Evolutionary conservation across 371 early-diverging fungal species (phyloP).

Genomic region (Haplosporangium sp.): DNA sequence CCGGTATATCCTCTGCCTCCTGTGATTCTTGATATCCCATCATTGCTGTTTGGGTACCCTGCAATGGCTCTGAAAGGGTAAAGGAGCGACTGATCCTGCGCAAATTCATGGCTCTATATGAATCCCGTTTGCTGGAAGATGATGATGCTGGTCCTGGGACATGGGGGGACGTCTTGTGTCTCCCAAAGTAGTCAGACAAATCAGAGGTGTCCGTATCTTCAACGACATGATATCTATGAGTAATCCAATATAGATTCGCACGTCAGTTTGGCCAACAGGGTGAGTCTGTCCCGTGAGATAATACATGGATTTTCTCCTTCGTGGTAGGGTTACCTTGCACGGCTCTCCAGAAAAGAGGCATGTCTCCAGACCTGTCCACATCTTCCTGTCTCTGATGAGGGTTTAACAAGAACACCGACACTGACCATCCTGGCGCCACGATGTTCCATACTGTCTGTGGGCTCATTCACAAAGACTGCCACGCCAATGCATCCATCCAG

Average conservation of each 20-base stretch:
- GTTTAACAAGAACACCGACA: slow-evolving; percentile 65
- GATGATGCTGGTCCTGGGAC: slow-evolving; percentile 18
- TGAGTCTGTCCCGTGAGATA: no score
- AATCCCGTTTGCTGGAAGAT: slow-evolving; percentile 30
- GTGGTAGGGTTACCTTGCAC: slow-evolving; percentile 30
- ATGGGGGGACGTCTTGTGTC: slow-evolving; percentile 12
- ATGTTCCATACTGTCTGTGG: slow-evolving; percentile 47
- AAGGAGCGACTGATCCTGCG: slow-evolving; percentile 45
- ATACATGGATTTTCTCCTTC: background rate
- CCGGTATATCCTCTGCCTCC: slow-evolving; percentile 32
- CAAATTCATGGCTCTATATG: slow-evolving; percentile 23
- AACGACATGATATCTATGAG: slow-evolving; percentile 16
- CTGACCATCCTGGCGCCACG: slow-evolving; percentile 70
- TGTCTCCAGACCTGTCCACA: slow-evolving; percentile 67
- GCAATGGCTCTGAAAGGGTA: slow-evolving; percentile 41
- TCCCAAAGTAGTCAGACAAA: slow-evolving; percentile 20
- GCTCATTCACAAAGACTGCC: slow-evolving; percentile 61
- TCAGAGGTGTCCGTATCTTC: slow-evolving; percentile 13
- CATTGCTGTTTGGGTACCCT: slow-evolving; percentile 3
- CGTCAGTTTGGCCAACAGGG: background rate
- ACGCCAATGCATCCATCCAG: slow-evolving; percentile 61
- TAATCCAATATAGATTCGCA: background rate
- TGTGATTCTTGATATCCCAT: slow-evolving; percentile 7
- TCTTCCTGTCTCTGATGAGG: slow-evolving; percentile 58
- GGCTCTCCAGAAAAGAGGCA: slow-evolving; percentile 53